phyloP scores from a whole-genome alignment of 352 stramenopile species.

The Pythium scleroteichum region DNA sequence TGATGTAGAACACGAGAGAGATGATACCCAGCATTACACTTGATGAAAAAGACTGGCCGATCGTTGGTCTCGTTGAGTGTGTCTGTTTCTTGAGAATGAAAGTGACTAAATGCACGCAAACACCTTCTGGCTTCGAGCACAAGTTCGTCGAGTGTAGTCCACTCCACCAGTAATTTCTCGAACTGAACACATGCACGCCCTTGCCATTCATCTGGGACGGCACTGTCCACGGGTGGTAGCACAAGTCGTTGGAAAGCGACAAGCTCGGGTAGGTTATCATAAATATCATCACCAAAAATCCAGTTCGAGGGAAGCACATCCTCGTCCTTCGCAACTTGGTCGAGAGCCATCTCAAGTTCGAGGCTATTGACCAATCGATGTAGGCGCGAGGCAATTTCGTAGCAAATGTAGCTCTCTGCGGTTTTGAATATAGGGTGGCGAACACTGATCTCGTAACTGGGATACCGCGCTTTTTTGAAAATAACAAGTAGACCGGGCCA shows the following conservation, averaged over 20 bases:
- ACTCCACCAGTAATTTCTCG: conserved; percentile 34
- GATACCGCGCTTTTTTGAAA: conserved; percentile 73
- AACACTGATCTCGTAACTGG: conserved; percentile 42
- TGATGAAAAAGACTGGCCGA: conserved; percentile 49
- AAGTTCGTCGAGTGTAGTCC: conserved; percentile 63
- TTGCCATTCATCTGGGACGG: conserved; percentile 20
- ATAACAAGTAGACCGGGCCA: conserved; percentile 76
- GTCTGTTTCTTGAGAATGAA: not conserved
- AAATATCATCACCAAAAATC: conserved; percentile 50
- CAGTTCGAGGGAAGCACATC: conserved; percentile 36
- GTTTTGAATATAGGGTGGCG: conserved; percentile 43
- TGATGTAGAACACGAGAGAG: conserved; percentile 59
- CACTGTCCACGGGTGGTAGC: not conserved
- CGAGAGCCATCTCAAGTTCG: conserved; percentile 44
- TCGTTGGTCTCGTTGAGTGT: not conserved
- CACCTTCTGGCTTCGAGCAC: conserved; percentile 52
- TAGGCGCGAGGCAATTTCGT: conserved; percentile 60
- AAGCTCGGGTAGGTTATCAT: conserved; percentile 39
- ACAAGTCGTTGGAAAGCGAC: conserved; percentile 53
- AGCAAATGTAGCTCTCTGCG: conserved; percentile 61
- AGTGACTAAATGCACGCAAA: conserved; percentile 34
- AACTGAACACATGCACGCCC: conserved; percentile 58
- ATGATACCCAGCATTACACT: conserved; percentile 73
- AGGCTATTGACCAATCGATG: conserved; percentile 50
- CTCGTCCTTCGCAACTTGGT: conserved; percentile 18